Conservation (phyloP, 345 rosid genomes). For the Eucalyptus marginata region DNA sequence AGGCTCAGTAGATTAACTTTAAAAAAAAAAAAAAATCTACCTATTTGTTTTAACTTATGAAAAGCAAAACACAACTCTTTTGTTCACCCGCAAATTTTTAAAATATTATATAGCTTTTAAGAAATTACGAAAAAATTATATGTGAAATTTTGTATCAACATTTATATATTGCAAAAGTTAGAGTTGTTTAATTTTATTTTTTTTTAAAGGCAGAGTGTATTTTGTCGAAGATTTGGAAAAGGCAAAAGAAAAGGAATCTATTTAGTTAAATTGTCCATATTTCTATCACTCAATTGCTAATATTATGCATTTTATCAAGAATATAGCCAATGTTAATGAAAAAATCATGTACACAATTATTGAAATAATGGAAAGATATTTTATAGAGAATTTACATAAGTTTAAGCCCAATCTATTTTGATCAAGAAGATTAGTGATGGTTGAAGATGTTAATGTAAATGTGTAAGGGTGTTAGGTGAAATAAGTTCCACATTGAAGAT, state of each 20-base stretch:
- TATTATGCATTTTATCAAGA: neutral
- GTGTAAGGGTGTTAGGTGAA: neutral
- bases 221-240: neutral
- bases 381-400: neutral
- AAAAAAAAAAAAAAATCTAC: neutral
- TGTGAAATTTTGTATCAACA: neutral
- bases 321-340: neutral
- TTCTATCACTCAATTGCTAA: neutral
- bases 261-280: neutral
- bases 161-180: neutral
- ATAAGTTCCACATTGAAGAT: neutral
- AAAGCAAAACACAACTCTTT: neutral
- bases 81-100: neutral
- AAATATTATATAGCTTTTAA: neutral
- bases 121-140: neutral
- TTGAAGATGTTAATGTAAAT: neutral
- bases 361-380: neutral
- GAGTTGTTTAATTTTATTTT: neutral
- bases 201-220: neutral
- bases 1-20: neutral
- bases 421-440: neutral
- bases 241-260: neutral
- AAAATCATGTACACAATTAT: neutral
- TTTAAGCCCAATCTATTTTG: neutral
- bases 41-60: neutral